phyloP scores from a whole-genome alignment of 345 rosid species.

The Acer campestre region DNA sequence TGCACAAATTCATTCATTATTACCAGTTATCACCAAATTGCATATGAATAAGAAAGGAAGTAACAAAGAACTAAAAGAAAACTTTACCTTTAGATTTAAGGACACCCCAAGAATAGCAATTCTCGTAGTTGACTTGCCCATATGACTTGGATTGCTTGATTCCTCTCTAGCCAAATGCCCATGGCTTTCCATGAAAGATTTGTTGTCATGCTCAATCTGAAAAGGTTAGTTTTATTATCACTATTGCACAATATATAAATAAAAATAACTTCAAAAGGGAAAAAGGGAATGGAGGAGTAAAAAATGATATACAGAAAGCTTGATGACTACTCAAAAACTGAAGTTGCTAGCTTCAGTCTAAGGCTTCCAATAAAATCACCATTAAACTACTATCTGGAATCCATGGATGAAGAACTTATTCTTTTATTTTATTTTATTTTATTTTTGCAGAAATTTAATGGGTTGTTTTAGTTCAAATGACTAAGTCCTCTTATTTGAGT shows the following conservation, averaged over 20 bases:
- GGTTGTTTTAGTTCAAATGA: not conserved
- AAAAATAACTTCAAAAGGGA: constrained; percentile 7
- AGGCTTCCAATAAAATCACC: not conserved
- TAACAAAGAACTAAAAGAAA: constrained; percentile 8
- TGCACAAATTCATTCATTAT: not conserved
- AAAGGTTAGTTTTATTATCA: constrained; percentile 16
- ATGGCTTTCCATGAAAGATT: constrained; percentile 37
- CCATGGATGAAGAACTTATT: not conserved
- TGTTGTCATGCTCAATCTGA: constrained; percentile 42
- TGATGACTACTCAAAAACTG: not conserved
- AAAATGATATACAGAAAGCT: not conserved
- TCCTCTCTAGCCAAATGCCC: constrained; percentile 35
- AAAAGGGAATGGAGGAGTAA: not conserved
- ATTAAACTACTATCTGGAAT: constrained; percentile 4
- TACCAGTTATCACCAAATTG: not conserved
- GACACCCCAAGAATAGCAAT: constrained; percentile 80
- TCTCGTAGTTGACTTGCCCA: constrained; percentile 66
- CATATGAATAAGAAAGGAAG: constrained; percentile 7
- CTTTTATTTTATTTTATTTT: not conserved
- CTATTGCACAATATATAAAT: not conserved
- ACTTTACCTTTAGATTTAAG: constrained; percentile 49
- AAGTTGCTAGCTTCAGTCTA: not conserved
- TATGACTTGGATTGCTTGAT: constrained; percentile 45
- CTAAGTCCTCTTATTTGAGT: not conserved
- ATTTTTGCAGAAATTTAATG: not conserved